phyloP scores from a whole-genome alignment of 1,284 basidiomycete species.

The Naganishia cerealis region DNA sequence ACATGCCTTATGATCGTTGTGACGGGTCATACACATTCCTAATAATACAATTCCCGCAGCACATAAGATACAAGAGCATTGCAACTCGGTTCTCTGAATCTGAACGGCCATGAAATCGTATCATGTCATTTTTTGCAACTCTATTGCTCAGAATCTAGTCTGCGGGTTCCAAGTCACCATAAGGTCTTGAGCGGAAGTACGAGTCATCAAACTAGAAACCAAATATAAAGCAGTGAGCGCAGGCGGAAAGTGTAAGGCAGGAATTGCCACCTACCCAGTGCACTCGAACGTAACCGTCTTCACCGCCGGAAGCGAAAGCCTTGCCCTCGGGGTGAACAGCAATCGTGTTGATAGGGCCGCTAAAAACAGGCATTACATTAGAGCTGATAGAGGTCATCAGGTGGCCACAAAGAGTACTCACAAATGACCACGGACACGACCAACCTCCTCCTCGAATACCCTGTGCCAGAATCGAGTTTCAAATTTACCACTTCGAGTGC shows the following conservation, averaged over 20 bases:
- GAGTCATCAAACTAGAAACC: conserved; percentile 82
- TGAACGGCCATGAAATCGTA: conserved; percentile 3
- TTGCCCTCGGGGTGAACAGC: conserved; percentile 88
- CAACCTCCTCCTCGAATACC: conserved; percentile 96
- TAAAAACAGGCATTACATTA: conserved; percentile 47
- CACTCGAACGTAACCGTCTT: conserved; percentile 91
- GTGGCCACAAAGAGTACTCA: conserved; percentile 36
- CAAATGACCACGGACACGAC: conserved; percentile 87
- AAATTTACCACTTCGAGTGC: conserved; percentile 90
- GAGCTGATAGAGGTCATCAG: not conserved
- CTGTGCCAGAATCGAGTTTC: conserved; percentile 99
- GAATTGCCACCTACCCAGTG: conserved; percentile 59
- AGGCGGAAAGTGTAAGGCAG: not conserved
- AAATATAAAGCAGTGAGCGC: conserved; percentile 78
- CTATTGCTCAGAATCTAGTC: conserved; percentile 35
- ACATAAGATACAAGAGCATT: conserved; percentile 25
- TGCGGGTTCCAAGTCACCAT: conserved; percentile 80
- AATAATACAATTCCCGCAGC: conserved; percentile 21
- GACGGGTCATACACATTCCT: conserved; percentile 9
- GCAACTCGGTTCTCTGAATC: not conserved
- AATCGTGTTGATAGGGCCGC: conserved; percentile 98
- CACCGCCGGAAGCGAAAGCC: conserved; percentile 89
- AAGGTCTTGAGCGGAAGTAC: conserved; percentile 84
- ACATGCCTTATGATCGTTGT: conserved; percentile 3
- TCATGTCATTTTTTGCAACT: conserved; percentile 10